Conservation (phyloP, 176 grass and related monocot genomes). For the Chrysopogon serrulatus region DNA sequence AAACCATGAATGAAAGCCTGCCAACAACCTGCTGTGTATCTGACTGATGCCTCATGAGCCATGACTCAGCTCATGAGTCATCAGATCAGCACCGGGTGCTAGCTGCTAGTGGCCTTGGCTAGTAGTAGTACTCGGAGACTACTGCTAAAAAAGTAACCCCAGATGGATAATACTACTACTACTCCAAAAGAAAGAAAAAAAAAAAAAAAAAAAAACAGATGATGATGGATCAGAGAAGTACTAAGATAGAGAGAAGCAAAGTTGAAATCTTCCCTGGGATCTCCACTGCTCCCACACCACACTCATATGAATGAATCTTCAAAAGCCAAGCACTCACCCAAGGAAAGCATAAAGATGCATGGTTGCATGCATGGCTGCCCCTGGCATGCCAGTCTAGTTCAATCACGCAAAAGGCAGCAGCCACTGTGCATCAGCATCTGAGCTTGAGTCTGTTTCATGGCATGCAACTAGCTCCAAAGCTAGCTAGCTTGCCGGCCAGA, state of each 20-base stretch:
- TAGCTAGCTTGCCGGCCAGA: neutral
- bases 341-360: conserved; percentile 62
- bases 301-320: conserved; percentile 34
- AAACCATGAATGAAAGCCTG: conserved; percentile 43
- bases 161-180: neutral
- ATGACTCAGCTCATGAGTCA: neutral
- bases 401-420: conserved; percentile 88
- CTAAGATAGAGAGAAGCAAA: conserved; percentile 44
- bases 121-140: neutral
- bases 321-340: conserved; percentile 42
- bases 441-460: conserved; percentile 30
- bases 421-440: conserved; percentile 36
- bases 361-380: conserved; percentile 40
- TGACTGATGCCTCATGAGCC: conserved; percentile 27
- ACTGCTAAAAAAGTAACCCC: conserved; percentile 16
- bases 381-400: conserved; percentile 89
- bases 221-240: conserved; percentile 22
- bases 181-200: neutral
- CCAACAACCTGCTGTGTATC: conserved; percentile 23
- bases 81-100: conserved; percentile 18
- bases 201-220: neutral
- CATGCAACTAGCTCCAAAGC: conserved; percentile 30
- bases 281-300: conserved; percentile 29
- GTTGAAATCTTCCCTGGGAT: conserved; percentile 50
- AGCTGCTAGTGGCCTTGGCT: neutral